Evolutionary conservation across 1,284 basidiomycete genomes (phyloP).

Genomic region (Cutaneotrichosporon daszewskae): DNA sequence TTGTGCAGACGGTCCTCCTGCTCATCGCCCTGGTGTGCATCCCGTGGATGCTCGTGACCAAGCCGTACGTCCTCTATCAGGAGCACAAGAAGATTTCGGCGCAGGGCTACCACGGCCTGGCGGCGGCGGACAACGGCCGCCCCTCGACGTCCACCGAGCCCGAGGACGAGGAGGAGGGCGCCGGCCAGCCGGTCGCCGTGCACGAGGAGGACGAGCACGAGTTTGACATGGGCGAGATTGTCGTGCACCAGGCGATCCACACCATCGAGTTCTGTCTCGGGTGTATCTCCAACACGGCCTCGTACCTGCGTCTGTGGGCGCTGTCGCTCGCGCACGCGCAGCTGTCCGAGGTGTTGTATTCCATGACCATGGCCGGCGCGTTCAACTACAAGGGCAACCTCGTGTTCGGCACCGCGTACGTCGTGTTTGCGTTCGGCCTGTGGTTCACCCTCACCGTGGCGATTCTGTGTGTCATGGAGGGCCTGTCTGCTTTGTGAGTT

Average conservation of each 20-base stretch:
- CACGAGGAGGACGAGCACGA: conserved; percentile 50
- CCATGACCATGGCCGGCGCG: conserved; percentile 68
- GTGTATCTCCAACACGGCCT: conserved; percentile 98
- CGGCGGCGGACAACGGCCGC: conserved; percentile 46
- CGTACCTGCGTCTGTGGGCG: conserved; percentile 98
- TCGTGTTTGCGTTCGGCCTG: conserved; percentile 63
- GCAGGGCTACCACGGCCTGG: conserved; percentile 71
- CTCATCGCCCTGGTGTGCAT: conserved; percentile 81
- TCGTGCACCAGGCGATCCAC: conserved; percentile 96
- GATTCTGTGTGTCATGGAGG: conserved; percentile 90
- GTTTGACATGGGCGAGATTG: conserved; percentile 84
- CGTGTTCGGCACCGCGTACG: conserved; percentile 52
- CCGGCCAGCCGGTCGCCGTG: conserved; percentile 66
- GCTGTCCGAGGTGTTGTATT: conserved; percentile 89
- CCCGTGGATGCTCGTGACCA: conserved; percentile 87
- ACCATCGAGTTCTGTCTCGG: conserved; percentile 98
- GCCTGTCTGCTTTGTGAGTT: conserved; percentile 85
- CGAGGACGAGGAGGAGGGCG: conserved; percentile 67
- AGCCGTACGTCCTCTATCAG: conserved; percentile 91
- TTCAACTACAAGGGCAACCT: conserved; percentile 49
- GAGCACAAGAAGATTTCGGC: conserved; percentile 79
- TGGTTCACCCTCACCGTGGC: conserved; percentile 78
- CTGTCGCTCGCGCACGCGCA: conserved; percentile 97
- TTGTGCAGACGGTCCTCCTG: conserved; percentile 75
- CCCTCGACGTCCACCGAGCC: conserved; percentile 23